Evolutionary conservation across 2,329 filamentous ascomycete species (phyloP), one percentile per base, ranked within the genome.

Genomic region (Macroventuria anomochaeta): DNA sequence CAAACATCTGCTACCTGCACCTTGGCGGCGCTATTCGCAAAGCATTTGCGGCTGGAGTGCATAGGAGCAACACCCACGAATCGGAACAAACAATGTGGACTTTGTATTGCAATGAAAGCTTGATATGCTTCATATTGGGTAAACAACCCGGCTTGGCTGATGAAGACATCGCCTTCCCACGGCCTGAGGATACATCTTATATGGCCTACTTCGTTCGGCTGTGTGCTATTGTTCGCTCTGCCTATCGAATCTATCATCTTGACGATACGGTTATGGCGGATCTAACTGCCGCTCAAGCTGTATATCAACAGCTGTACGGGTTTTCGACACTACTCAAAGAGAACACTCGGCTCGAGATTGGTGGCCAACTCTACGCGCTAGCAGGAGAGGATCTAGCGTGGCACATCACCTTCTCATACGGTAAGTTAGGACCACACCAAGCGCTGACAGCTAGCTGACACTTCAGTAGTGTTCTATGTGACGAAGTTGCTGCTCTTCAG

Each of bases 1-100:
- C 53, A 1, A 55, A 55, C 15, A 50, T 55, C 15, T 50, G 53
- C 31, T 55, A 55, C 29, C 29, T 55, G 25, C 53, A 55, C 7
- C 42, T 55, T 20, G 53, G 53, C n/a, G 38, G 46, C 13, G 46
- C 53, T 3, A 51, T 55, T 13, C 46, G 53, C 11, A 55, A 55
- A 40, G 53, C 53, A 3, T 55, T 50, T 23, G 53, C 53, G 11
- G 53, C 53, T 8, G 53, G 53, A 28, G 41, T 51, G 3, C 53
- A 55, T 15, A 46, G 53, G 8, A 34, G 32, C 2, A 17, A 46
- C 7, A 50, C 31, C 8, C 5, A 13, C 1, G 37, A 46, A 10
- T 15, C 41, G 3, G 36, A 38, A 8, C 41, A 51, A 7, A 55
- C 46, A 15, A 55, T 55, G 53, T 50, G 41, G 46, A 18, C 46